Conservation (phyloP, 2,329 filamentous ascomycete genomes). For the Dactylellina haptotyla region DNA sequence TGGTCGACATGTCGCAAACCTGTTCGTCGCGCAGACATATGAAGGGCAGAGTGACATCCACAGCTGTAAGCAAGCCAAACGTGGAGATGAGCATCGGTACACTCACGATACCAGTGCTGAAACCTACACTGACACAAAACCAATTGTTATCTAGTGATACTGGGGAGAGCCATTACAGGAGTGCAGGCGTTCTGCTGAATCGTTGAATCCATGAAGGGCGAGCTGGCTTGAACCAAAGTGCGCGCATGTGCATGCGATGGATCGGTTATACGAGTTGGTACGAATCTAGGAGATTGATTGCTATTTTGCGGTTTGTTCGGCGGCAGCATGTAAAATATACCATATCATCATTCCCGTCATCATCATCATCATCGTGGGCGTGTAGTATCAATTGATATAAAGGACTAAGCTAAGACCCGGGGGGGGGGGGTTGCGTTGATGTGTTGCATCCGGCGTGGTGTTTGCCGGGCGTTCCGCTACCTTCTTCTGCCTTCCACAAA, state of each 20-base stretch:
- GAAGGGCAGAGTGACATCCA: conserved; percentile 99
- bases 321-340: no score
- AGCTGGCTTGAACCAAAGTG: no score
- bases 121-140: not conserved
- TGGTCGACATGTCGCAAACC: conserved; percentile 90
- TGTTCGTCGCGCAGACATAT: conserved; percentile 98
- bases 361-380: no score
- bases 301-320: no score
- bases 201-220: not conserved
- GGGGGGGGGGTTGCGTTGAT: conserved; percentile 7
- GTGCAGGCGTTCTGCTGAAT: conserved; percentile 75
- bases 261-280: no score
- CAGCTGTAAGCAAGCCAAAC: conserved; percentile 71
- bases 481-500: conserved; percentile 39
- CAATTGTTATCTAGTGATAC: conserved; percentile 64
- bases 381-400: no score
- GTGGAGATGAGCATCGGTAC: no score
- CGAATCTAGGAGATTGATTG: no score
- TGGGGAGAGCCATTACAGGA: conserved; percentile 76
- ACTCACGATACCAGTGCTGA: not conserved
- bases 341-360: no score
- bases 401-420: not conserved
- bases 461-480: conserved; percentile 39
- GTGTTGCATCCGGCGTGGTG: conserved; percentile 15
- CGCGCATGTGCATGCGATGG: no score